phyloP scores from a whole-genome alignment of 176 grass and related monocot genomes.

The Oryza longistaminata region DNA sequence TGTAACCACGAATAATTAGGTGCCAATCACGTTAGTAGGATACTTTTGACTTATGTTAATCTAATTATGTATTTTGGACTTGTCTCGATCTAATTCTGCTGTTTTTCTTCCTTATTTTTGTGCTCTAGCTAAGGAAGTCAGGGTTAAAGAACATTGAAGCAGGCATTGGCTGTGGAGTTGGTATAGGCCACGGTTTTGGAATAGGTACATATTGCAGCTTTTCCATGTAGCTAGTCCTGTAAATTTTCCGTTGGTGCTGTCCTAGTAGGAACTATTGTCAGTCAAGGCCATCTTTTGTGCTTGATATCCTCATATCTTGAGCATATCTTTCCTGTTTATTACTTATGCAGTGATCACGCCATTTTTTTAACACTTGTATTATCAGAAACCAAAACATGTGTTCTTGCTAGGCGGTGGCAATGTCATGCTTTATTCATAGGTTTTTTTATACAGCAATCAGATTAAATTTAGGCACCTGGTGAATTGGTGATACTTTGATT shows the following conservation, averaged over 20 bases:
- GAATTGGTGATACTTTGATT: neutral
- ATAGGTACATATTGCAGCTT: constrained; percentile 59
- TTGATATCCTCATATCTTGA: neutral
- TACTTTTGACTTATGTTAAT: neutral
- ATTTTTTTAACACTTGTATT: neutral
- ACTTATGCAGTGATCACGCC: neutral
- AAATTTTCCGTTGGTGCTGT: neutral
- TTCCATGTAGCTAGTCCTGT: constrained; percentile 9
- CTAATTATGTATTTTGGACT: constrained; percentile 5
- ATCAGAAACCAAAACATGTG: neutral
- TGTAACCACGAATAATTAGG: neutral
- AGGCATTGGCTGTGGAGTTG: constrained; percentile 90
- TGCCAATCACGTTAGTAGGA: too few relatives aligned
- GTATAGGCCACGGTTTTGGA: constrained; percentile 89
- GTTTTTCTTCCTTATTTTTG: neutral
- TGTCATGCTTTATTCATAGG: neutral
- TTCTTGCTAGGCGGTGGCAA: constrained; percentile 14
- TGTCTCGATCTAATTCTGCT: constrained; percentile 15
- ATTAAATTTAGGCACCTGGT: neutral
- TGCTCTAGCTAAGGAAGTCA: constrained; percentile 65
- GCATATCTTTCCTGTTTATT: neutral
- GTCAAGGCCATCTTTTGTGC: neutral
- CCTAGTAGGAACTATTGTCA: neutral
- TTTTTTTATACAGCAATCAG: neutral
- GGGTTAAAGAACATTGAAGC: constrained; percentile 82